These are phyloP conservation scores for Coniochaeta sp. DNA, from an alignment of 2,329 filamentous ascomycete genomes.

Conservation along the genomic window DNA sequence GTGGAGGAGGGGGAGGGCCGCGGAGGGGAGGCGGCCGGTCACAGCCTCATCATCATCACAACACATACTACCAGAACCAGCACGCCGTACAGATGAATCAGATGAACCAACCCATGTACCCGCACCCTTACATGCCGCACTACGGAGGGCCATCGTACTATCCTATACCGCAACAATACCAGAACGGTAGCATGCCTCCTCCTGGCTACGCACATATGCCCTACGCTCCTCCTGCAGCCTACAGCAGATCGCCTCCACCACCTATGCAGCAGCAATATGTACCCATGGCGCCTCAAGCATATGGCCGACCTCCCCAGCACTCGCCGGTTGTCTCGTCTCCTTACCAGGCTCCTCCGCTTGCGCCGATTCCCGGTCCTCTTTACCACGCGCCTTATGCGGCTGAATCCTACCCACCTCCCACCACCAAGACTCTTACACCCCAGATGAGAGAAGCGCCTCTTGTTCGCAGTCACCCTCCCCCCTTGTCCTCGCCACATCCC, in stretches of 20 bases:
- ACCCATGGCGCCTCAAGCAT: conserved; percentile 42
- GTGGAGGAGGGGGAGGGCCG: conserved; percentile 23
- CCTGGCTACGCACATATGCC: conserved; percentile 35
- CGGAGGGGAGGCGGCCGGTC: conserved; percentile 12
- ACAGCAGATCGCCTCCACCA: conserved; percentile 38
- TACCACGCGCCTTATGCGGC: conserved; percentile 41
- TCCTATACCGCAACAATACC: conserved; percentile 53
- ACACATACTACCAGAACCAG: conserved; percentile 22
- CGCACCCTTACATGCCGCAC: conserved; percentile 36
- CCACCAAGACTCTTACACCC: conserved; percentile 40
- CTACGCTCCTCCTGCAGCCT: conserved; percentile 31
- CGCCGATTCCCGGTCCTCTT: conserved; percentile 32
- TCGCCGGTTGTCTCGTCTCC: conserved; percentile 42
- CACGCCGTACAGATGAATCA: conserved; percentile 26
- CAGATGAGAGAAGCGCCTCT: conserved; percentile 20
- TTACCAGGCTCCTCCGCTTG: conserved; percentile 42
- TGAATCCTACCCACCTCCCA: conserved; percentile 24
- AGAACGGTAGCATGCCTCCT: conserved; percentile 38
- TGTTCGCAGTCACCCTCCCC: neutral
- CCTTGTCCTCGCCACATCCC: neutral
- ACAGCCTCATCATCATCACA: conserved; percentile 31
- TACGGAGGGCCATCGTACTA: conserved; percentile 29
- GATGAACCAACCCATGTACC: conserved; percentile 37
- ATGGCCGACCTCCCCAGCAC: conserved; percentile 37
- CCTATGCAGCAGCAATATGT: conserved; percentile 49